phyloP scores from a whole-genome alignment of 805 yeast species.

The Pachysolen tannophilus region DNA sequence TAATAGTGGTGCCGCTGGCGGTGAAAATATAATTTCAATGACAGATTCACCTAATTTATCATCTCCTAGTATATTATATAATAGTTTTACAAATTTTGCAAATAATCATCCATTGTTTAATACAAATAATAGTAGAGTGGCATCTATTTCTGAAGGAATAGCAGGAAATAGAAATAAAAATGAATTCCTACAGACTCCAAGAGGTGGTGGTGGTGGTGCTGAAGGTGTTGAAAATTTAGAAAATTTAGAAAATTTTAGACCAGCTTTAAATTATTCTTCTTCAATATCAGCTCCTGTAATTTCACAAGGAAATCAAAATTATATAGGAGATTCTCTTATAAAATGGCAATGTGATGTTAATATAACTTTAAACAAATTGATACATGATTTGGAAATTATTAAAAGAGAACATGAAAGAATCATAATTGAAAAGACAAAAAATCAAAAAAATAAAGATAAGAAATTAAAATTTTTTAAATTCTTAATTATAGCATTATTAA shows the following conservation, averaged over 20 bases:
- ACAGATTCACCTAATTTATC: conserved; percentile 14
- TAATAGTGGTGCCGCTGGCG: conserved; percentile 1
- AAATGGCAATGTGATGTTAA: conserved; percentile 50
- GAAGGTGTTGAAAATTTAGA: conserved; percentile 1
- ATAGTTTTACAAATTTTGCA: neutral
- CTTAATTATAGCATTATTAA: too few species aligned
- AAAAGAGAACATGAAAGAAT: conserved; percentile 7
- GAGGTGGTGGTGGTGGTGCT: conserved; percentile 8
- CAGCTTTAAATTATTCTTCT: too few species aligned
- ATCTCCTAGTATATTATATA: conserved; percentile 10
- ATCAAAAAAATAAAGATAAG: neutral
- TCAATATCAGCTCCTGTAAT: conserved; percentile 3
- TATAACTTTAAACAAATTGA: conserved; percentile 34
- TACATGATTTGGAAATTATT: conserved; percentile 27
- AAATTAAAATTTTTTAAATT: too few species aligned
- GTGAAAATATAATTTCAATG: neutral
- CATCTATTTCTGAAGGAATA: neutral
- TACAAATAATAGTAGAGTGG: neutral
- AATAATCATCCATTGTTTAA: neutral
- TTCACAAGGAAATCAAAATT: too few species aligned
- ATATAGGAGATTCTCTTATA: conserved; percentile 22
- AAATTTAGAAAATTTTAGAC: neutral
- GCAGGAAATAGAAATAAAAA: conserved; percentile 3
- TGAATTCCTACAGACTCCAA: conserved; percentile 9
- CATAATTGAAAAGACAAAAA: neutral